Percentiles rank a stretch among this genome's conserved stretches.
Conservation (phyloP, 495 filamentous ascomycete genomes). For the Pyronema domesticum region DNA sequence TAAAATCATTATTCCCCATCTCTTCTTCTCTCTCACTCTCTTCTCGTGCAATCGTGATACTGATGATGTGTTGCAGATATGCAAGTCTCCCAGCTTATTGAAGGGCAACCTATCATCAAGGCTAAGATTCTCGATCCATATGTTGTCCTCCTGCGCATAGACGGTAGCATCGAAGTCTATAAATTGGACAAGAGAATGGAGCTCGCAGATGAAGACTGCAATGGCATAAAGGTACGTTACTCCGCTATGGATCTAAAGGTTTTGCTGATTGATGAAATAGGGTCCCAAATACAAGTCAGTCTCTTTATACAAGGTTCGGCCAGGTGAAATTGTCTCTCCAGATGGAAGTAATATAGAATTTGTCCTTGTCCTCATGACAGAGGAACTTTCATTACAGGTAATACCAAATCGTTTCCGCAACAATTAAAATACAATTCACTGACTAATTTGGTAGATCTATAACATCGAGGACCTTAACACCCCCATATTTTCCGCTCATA, state of each 20-base stretch:
- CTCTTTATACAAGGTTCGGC: constrained; percentile 56
- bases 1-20: constrained; percentile 1
- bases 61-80: constrained; percentile 40
- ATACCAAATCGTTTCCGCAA: constrained; percentile 2
- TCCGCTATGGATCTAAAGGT: background rate
- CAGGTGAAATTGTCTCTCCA: constrained; percentile 34
- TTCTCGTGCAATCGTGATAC: background rate
- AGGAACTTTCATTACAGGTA: constrained; percentile 55
- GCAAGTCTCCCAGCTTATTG: constrained; percentile 70
- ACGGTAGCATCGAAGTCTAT: constrained; percentile 56
- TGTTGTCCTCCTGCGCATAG: constrained; percentile 67
- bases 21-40: background rate
- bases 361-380: constrained; percentile 57
- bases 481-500: constrained; percentile 46
- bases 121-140: constrained; percentile 81
- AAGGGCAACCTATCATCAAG: constrained; percentile 53
- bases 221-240: constrained; percentile 30
- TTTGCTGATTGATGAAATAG: background rate
- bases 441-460: constrained; percentile 33
- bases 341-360: constrained; percentile 24
- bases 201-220: constrained; percentile 60
- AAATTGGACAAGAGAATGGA: constrained; percentile 56
- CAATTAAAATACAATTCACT: background rate
- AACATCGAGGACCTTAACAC: constrained; percentile 42
- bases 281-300: constrained; percentile 58